These are phyloP conservation scores for Penicillium sp. DNA, from an alignment of 2,329 filamentous ascomycete species.

Conservation along the genomic window DNA sequence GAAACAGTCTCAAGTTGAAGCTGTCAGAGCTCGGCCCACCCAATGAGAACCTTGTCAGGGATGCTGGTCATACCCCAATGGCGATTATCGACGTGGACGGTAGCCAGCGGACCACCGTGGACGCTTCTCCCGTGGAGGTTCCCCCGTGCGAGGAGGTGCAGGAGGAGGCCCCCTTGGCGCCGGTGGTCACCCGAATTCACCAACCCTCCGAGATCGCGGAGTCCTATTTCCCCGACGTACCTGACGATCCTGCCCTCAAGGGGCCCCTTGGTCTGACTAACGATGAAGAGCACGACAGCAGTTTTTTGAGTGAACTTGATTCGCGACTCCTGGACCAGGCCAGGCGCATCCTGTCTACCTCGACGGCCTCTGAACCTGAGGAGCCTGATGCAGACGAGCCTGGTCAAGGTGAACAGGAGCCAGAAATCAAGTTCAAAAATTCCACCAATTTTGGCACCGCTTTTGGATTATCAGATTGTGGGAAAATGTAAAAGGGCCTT, in stretches of 20 bases:
- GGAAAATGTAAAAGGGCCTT: constrained; percentile 14
- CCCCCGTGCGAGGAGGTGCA: constrained; percentile 12
- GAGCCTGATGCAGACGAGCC: constrained; percentile 28
- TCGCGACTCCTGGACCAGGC: constrained; percentile 47
- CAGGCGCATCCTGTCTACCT: constrained; percentile 31
- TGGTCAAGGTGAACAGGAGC: constrained; percentile 31
- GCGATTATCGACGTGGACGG: constrained; percentile 40
- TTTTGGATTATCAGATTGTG: constrained; percentile 38
- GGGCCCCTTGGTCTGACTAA: constrained; percentile 48
- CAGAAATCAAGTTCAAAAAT: constrained; percentile 46
- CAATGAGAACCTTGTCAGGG: constrained; percentile 41
- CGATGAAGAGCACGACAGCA: constrained; percentile 41
- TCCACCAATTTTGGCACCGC: constrained; percentile 52
- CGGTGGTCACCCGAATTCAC: constrained; percentile 31
- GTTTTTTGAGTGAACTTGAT: constrained; percentile 46
- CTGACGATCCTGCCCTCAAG: constrained; percentile 46
- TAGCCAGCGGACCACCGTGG: constrained; percentile 26
- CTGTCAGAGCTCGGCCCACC: constrained; percentile 41
- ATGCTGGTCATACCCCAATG: constrained; percentile 51
- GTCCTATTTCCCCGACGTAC: constrained; percentile 44
- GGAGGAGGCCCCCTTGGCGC: constrained; percentile 37
- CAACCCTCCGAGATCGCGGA: constrained; percentile 42
- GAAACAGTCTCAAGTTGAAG: constrained; percentile 36
- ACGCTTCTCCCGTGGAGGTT: constrained; percentile 25
- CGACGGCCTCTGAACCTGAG: constrained; percentile 24